Conservation (phyloP, 208 protist species). For the Phytomonas sp. region DNA sequence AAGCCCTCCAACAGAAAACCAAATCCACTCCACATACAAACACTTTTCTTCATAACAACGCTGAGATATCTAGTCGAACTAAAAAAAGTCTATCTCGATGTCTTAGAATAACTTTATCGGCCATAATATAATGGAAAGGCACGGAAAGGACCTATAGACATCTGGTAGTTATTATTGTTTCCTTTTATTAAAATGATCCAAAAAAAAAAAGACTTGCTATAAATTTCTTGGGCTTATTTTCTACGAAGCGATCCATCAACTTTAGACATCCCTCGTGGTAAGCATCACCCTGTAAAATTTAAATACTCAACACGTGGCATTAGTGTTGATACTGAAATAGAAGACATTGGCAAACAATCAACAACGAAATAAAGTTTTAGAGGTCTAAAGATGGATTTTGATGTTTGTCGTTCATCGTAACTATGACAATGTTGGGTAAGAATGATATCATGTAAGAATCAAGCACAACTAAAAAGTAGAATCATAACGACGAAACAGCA, state of each 20-base stretch:
- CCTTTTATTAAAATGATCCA: not conserved
- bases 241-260: slow-evolving; percentile 41
- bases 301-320: not conserved
- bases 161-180: not conserved
- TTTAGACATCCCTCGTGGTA: slow-evolving; percentile 41
- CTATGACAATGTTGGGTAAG: slow-evolving; percentile 27
- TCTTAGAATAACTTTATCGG: slow-evolving; percentile 19
- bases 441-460: slow-evolving; percentile 10
- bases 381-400: not conserved
- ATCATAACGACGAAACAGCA: slow-evolving; percentile 14
- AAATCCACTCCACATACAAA: slow-evolving; percentile 7
- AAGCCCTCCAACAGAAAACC: not conserved
- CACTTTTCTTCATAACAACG: not conserved
- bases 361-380: slow-evolving; percentile 4
- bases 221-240: slow-evolving; percentile 45
- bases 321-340: not conserved
- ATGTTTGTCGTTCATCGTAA: slow-evolving; percentile 22
- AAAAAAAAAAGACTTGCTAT: not conserved
- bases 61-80: not conserved
- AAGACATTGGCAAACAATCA: not conserved
- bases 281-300: slow-evolving; percentile 25
- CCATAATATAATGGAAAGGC: not conserved
- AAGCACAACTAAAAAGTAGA: slow-evolving; percentile 8
- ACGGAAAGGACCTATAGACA: slow-evolving; percentile 25
- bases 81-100: slow-evolving; percentile 16